These are phyloP conservation scores for Daldinia loculata DNA, from an alignment of 495 filamentous ascomycete species.

Conservation along the genomic window DNA sequence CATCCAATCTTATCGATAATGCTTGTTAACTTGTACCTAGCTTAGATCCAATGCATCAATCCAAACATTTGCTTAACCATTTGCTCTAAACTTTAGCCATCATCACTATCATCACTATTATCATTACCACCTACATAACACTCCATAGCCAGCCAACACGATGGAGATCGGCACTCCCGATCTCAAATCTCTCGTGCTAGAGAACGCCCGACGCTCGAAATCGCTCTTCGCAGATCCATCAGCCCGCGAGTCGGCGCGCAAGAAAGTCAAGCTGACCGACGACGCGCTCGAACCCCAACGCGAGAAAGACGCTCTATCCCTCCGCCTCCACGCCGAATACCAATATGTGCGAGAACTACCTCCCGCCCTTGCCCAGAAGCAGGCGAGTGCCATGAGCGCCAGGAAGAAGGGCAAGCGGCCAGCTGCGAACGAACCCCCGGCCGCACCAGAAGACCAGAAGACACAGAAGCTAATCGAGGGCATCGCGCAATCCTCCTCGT, in stretches of 20 bases:
- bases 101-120: neutral
- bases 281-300: constrained; percentile 50
- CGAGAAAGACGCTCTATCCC: constrained; percentile 53
- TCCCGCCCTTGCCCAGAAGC: constrained; percentile 84
- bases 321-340: constrained; percentile 75
- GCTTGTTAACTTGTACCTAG: neutral
- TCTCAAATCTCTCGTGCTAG: constrained; percentile 50
- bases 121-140: neutral
- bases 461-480: constrained; percentile 77
- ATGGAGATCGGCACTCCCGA: constrained; percentile 42
- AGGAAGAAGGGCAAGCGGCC: constrained; percentile 63
- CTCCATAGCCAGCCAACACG: neutral
- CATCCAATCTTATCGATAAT: neutral
- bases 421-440: constrained; percentile 54
- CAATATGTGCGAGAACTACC: constrained; percentile 82
- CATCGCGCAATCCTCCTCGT: constrained; percentile 56
- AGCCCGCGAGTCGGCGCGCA: constrained; percentile 45
- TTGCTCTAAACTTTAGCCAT: neutral
- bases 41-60: neutral
- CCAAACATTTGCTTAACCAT: neutral
- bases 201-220: constrained; percentile 54
- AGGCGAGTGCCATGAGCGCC: constrained; percentile 57
- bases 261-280: constrained; percentile 54
- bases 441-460: constrained; percentile 60
- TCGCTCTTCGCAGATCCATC: constrained; percentile 49